Conservation (phyloP, 768 basidiomycete genomes). For the Xerocomellus amylosporus region DNA sequence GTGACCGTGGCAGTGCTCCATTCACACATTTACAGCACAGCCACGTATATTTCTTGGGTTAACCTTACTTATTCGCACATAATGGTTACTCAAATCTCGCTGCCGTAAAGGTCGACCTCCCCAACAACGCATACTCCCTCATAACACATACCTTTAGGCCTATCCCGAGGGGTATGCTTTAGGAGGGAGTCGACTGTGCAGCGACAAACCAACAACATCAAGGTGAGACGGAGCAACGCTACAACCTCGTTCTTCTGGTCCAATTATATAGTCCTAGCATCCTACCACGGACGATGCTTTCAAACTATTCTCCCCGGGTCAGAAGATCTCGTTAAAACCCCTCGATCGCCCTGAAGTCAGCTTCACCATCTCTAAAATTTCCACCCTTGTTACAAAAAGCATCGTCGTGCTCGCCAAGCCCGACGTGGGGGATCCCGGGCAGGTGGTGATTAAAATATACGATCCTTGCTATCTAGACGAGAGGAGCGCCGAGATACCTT, state of each 20-base stretch:
- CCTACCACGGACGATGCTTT: slow-evolving; percentile 1
- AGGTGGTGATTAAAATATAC: slow-evolving; percentile 2
- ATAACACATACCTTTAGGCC: too few relatives aligned
- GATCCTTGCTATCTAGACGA: slow-evolving; percentile 7
- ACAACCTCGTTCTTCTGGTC: neutral
- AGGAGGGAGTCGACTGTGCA: too few relatives aligned
- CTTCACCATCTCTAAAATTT: neutral
- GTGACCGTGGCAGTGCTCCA: too few relatives aligned
- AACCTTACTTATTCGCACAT: neutral
- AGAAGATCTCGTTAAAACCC: neutral
- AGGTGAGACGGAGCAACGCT: neutral
- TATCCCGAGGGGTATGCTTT: too few relatives aligned
- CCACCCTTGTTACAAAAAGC: neutral
- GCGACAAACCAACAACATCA: neutral
- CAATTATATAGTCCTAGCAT: neutral
- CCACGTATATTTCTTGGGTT: too few relatives aligned
- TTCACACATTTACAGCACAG: too few relatives aligned
- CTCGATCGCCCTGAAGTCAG: neutral
- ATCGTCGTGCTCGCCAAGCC: slow-evolving; percentile 4
- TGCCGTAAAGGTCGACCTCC: too few relatives aligned
- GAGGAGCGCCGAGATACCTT: neutral
- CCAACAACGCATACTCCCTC: too few relatives aligned
- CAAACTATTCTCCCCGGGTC: neutral
- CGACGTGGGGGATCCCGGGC: neutral
- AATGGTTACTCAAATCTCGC: neutral